Evolutionary conservation across 371 early-diverging fungal species (phyloP), one percentile per base, ranked within the genome.

Genomic region (Mucor indicus): DNA sequence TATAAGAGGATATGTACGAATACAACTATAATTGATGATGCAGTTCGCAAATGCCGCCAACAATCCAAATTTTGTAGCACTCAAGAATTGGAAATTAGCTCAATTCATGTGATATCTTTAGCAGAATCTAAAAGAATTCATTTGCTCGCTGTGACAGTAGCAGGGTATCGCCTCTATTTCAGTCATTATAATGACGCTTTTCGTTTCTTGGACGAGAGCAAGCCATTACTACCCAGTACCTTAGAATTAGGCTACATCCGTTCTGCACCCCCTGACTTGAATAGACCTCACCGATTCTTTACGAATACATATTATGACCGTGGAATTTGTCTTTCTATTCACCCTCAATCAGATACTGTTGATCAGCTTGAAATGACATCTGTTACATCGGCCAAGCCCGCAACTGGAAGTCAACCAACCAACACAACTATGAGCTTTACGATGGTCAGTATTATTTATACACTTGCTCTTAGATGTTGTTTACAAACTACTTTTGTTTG

Each of bases 161-260:
- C 66, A 13, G 91, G 92, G 7, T 76, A 72, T 40, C 85, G 92
- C 4, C 57, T 92, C 15, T 93, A 89, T 53, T 91, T 92, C 50
- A 75, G 86, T 21, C 71, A 71, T 17, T 60, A 70, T 37, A 50
- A 54, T 36, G 51, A 63, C 29, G 59, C 32, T 3, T 36, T 56
- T 9, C 50, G 55, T 27, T 21, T 19, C 40, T 13, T 9, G 6
- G 35, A 27, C 29, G 29, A 11, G 29, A 7, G 10, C 44, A n/a
- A n/a, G n/a, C n/a, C n/a, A n/a, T n/a, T n/a, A n/a, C n/a, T n/a
- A 23, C 84, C 81, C 4, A 75, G 55, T 40, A 67, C 72, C 11
- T 71, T 92, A 11, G 83, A 84, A 39, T 59, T 93, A 1, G 67
- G 83, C 8, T 86, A 86, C 40, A 85, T 91, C 15, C 81, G 90